Evolutionary conservation across 306 rosid species (phyloP).

Genomic region (Quercus gilva): DNA sequence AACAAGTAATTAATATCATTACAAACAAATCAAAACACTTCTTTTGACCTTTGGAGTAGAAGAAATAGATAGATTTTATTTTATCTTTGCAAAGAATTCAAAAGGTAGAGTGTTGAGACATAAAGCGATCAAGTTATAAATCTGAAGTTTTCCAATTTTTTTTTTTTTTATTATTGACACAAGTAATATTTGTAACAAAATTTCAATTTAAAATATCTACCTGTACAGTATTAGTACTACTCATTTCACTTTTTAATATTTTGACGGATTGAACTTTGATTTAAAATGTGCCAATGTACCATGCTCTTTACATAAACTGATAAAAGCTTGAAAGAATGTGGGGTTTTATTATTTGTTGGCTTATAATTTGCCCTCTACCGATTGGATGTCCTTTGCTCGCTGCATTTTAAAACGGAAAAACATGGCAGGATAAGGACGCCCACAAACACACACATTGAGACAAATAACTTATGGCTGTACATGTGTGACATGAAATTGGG

Average conservation of each 20-base stretch:
- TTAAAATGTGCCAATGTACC: background rate
- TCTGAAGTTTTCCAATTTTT: too few species aligned
- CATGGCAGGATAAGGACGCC: background rate
- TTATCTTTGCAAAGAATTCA: too few species aligned
- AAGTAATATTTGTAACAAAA: too few species aligned
- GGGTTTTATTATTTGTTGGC: background rate
- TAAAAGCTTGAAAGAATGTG: background rate
- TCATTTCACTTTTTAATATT: too few species aligned
- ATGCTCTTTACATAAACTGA: background rate
- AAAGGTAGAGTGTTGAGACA: too few species aligned
- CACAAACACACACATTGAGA: background rate
- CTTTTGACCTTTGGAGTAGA: background rate
- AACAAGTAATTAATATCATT: too few species aligned
- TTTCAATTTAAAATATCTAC: too few species aligned
- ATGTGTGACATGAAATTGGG: background rate
- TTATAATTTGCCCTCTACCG: background rate
- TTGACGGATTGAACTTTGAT: too few species aligned
- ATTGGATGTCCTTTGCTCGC: background rate
- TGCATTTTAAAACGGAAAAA: background rate
- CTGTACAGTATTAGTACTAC: too few species aligned
- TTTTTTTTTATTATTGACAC: too few species aligned
- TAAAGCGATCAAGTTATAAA: too few species aligned
- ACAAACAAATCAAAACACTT: background rate
- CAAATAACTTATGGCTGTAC: background rate
- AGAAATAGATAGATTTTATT: background rate